Conservation (phyloP, 2,329 filamentous ascomycete species). For the Herpotrichia juniperi region DNA sequence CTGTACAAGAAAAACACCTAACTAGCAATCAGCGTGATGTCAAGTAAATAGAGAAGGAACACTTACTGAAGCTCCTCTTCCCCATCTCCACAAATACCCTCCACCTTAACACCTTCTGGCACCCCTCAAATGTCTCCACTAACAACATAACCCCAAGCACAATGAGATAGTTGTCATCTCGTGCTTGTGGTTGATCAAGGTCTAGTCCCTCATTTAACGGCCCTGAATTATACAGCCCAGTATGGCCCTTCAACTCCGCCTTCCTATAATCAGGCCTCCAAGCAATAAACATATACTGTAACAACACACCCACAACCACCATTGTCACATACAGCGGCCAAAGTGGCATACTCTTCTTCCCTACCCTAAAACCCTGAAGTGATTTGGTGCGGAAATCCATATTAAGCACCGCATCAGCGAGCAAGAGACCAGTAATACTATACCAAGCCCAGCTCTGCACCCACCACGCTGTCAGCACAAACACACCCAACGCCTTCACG, state of each 20-base stretch:
- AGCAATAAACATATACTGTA: conserved; percentile 54
- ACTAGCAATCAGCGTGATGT: conserved; percentile 13
- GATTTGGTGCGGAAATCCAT: conserved; percentile 45
- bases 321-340: conserved; percentile 43
- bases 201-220: conserved; percentile 45
- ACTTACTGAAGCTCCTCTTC: conserved; percentile 52
- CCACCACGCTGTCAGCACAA: conserved; percentile 55
- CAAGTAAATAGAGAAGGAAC: conserved; percentile 1
- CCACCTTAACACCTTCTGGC: conserved; percentile 45
- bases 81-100: conserved; percentile 47
- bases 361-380: conserved; percentile 19
- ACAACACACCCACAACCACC: conserved; percentile 42
- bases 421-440: conserved; percentile 55
- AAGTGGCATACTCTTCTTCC: conserved; percentile 17
- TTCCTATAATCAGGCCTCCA: conserved; percentile 44
- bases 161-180: conserved; percentile 53
- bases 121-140: conserved; percentile 46
- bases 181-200: conserved; percentile 41
- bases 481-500: conserved; percentile 45
- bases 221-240: conserved; percentile 48
- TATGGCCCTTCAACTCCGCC: conserved; percentile 49
- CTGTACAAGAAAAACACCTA: conserved; percentile 52
- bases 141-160: conserved; percentile 50
- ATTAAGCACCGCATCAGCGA: conserved; percentile 51
- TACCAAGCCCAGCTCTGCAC: conserved; percentile 57